Percentiles rank a stretch among this genome's conserved stretches.
phyloP scores from a whole-genome alignment of 2,329 filamentous ascomycete genomes.

The Magnaporthiopsis rhizophila region DNA sequence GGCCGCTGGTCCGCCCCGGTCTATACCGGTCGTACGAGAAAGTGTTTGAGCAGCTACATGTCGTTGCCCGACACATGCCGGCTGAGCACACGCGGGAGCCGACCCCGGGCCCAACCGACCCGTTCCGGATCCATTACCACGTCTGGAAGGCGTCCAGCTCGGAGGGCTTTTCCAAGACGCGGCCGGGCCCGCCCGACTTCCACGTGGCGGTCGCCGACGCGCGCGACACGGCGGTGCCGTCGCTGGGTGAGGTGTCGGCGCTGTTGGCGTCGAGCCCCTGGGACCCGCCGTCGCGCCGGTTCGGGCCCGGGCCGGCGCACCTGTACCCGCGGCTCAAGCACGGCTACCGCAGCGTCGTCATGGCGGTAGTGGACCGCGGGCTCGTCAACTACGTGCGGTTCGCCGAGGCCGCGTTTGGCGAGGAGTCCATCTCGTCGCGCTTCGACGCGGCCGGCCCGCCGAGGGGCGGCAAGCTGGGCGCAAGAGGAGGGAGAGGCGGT shows the following conservation, averaged over 20 bases:
- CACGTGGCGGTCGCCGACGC: constrained; percentile 76
- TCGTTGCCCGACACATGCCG: constrained; percentile 65
- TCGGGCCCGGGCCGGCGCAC: constrained; percentile 17
- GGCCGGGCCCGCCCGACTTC: constrained; percentile 73
- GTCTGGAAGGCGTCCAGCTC: constrained; percentile 69
- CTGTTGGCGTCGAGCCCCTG: constrained; percentile 69
- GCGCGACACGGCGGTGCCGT: constrained; percentile 62
- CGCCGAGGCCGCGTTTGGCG: constrained; percentile 70
- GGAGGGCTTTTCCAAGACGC: constrained; percentile 67
- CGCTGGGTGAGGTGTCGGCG: constrained; percentile 59
- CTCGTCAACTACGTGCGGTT: constrained; percentile 82
- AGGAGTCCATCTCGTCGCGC: constrained; percentile 62
- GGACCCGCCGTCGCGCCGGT: constrained; percentile 42
- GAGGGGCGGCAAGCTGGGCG: constrained; percentile 29
- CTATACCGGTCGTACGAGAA: constrained; percentile 58
- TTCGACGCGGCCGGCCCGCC: constrained; percentile 31
- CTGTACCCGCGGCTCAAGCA: constrained; percentile 76
- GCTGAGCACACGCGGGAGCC: constrained; percentile 20
- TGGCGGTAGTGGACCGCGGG: constrained; percentile 85
- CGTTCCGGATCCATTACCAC: constrained; percentile 70
- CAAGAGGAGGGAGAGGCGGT: constrained; percentile 20
- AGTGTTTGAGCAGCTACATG: constrained; percentile 67
- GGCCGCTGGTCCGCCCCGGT: constrained; percentile 55
- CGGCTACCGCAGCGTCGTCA: constrained; percentile 72
- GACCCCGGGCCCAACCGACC: constrained; percentile 28